Evolutionary conservation across 2,329 filamentous ascomycete species (phyloP), one percentile per base, ranked within the genome.

Genomic region (Penicillium olsonii): DNA sequence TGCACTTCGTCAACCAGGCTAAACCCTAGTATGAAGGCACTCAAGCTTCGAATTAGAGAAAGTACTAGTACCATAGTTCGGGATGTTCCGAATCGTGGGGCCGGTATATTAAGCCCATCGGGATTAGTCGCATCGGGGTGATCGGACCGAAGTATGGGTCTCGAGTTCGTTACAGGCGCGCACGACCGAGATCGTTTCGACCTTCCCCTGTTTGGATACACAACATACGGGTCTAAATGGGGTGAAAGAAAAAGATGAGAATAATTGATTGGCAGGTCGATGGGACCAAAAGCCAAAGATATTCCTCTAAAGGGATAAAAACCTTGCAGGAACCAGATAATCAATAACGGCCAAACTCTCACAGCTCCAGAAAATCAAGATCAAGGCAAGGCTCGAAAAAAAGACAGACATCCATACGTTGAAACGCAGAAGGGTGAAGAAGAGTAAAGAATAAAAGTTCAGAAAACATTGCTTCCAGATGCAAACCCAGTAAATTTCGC

Each of bases 401-500:
- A 42, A 55, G 35, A 54, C 26, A 43, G 47, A 33, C 46, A 48
- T 45, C 27, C 47, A 45, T 50, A 40, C 47, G 45, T 48, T 43
- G 45, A 46, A 43, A 52, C 39, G 49, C 29, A 42, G 45, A 50
- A 35, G 48, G 38, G 48, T 46, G 26, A 45, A 37, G 17, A 43
- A 33, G 43, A 26, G 19, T 26, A 45, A 50, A 35, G 27, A 45
- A 37, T 50, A 40, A 33, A 45, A 52, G n/a, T 29, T 35, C 33
- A 35, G 33, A 52, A 46, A 27, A 45, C 42, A 42, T 37, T 29
- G 45, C 31, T 49, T 46, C 44, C 43, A 42, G 44, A 51, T 54
- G 54, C 46, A 55, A 50, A 37, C 37, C 34, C 47, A 43, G 47
- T 48, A 48, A 49, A 51, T 33, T 42, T 50, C 46, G 42, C 22